Evolutionary conservation across 257 asterid genomes (phyloP).

Genomic region (Fraxinus anomala): DNA sequence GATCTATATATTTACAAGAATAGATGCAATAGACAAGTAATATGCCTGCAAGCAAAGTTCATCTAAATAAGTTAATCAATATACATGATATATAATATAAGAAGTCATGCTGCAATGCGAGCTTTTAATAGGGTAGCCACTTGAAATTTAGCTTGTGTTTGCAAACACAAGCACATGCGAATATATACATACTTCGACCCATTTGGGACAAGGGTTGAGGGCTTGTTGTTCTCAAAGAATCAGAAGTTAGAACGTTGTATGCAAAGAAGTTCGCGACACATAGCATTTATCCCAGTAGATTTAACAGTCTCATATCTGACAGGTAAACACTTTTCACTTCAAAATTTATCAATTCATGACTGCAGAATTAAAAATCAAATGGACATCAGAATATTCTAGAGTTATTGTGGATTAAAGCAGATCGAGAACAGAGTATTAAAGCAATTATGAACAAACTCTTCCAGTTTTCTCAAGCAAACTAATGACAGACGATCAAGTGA

Average conservation of each 20-base stretch:
- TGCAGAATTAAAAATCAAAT: background rate
- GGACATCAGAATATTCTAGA: background rate
- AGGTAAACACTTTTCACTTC: background rate
- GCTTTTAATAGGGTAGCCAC: background rate
- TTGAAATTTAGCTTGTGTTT: background rate
- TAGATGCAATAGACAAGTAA: background rate
- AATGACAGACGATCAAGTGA: background rate
- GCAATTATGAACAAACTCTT: background rate
- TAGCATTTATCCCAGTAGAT: background rate
- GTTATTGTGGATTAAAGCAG: background rate
- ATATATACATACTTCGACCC: background rate
- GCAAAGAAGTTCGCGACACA: background rate
- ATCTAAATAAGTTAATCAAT: background rate
- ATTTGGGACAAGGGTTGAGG: background rate
- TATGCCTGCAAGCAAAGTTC: slow-evolving; percentile 1
- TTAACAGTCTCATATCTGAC: background rate
- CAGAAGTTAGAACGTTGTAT: background rate
- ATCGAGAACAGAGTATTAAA: background rate
- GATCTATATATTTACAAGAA: slow-evolving; percentile 2
- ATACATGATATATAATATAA: background rate
- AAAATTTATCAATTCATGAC: too few species aligned
- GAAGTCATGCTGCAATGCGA: background rate
- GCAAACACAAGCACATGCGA: background rate
- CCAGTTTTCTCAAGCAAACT: background rate
- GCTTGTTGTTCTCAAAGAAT: background rate